A percentile compares a stretch with the other conserved stretches of the same genome.
These are phyloP conservation scores for Austroboletus novae-zelandiae DNA, from an alignment of 1,284 basidiomycete species.

Conservation along the genomic window DNA sequence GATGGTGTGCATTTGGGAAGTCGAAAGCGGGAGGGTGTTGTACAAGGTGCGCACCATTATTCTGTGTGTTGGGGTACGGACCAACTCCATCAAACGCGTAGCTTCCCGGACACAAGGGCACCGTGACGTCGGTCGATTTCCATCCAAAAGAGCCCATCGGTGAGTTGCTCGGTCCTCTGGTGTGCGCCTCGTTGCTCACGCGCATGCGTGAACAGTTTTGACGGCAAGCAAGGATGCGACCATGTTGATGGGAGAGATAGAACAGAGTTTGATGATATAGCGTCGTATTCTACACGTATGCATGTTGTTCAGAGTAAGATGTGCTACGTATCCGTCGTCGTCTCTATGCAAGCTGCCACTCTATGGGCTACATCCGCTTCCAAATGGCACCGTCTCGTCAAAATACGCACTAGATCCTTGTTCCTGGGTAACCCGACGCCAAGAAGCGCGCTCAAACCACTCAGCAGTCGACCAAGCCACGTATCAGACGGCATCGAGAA, in stretches of 20 bases:
- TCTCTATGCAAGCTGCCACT: constrained; percentile 24
- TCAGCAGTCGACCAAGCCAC: constrained; percentile 22
- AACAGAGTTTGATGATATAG: constrained; percentile 39
- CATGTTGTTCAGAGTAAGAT: background rate
- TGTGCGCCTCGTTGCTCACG: constrained; percentile 2
- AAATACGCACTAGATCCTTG: constrained; percentile 18
- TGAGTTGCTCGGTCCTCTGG: constrained; percentile 33
- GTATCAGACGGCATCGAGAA: constrained; percentile 22
- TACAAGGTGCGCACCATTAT: constrained; percentile 64
- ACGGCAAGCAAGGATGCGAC: constrained; percentile 88
- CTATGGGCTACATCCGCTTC: constrained; percentile 22
- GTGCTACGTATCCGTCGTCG: constrained; percentile 4
- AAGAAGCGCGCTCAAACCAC: constrained; percentile 13
- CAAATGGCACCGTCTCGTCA: constrained; percentile 26
- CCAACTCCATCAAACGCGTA: constrained; percentile 26
- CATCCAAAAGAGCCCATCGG: constrained; percentile 92
- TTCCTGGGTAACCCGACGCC: constrained; percentile 15
- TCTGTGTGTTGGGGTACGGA: background rate
- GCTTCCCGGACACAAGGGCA: constrained; percentile 93
- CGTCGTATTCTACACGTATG: background rate
- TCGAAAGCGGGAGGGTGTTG: constrained; percentile 77
- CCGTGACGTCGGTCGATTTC: constrained; percentile 87
- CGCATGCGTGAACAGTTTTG: constrained; percentile 49
- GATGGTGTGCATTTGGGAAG: constrained; percentile 92
- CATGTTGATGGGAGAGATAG: constrained; percentile 87